phyloP scores from a whole-genome alignment of 2,329 filamentous ascomycete species.

The Metarhizium anisopliae region DNA sequence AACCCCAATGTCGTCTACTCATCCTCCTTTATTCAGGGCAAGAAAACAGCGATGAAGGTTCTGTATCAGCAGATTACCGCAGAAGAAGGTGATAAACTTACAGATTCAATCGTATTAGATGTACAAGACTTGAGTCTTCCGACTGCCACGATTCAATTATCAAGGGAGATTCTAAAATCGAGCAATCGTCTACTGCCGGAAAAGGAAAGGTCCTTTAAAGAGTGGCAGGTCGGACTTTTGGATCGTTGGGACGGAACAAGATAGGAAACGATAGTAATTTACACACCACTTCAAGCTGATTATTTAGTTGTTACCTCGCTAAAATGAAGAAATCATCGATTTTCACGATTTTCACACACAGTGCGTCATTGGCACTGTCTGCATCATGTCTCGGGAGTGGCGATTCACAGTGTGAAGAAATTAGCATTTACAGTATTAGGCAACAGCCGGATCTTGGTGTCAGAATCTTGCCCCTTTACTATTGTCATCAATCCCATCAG shows the following conservation, averaged over 20 bases:
- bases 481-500: neutral
- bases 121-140: constrained; percentile 53
- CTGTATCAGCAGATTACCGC: constrained; percentile 37
- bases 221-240: constrained; percentile 60
- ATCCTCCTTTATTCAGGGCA: constrained; percentile 25
- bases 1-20: constrained; percentile 46
- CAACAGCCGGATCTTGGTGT: neutral
- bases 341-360: neutral
- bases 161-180: constrained; percentile 33
- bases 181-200: constrained; percentile 46
- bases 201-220: constrained; percentile 47
- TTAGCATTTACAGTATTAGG: no score
- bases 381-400: no score
- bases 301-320: neutral
- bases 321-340: no score
- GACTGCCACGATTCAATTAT: constrained; percentile 33
- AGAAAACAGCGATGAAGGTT: constrained; percentile 39
- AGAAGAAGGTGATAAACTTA: constrained; percentile 36
- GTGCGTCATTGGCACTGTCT: neutral
- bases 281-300: neutral
- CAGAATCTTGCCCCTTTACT: neutral
- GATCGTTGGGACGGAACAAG: constrained; percentile 25
- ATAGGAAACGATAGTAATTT: neutral
- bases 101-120: constrained; percentile 43
- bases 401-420: no score